Evolutionary conservation across 495 filamentous ascomycete species (phyloP).

Genomic region (Podospora pseudoanserina): DNA sequence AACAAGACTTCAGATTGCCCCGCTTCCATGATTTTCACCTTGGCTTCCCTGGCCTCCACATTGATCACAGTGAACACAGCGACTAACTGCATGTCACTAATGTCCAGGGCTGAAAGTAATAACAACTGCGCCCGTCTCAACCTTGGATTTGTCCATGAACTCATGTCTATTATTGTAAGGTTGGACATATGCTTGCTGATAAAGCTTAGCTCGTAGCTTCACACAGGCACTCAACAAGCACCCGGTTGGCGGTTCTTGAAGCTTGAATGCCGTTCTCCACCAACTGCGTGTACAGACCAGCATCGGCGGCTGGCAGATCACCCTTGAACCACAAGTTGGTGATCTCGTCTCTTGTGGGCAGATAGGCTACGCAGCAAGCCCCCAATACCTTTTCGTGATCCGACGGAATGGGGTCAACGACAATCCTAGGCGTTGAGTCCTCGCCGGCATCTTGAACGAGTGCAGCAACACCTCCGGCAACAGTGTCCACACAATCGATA

Average conservation of each 20-base stretch:
- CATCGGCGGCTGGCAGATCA: slow-evolving; percentile 39
- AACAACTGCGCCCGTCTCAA: neutral
- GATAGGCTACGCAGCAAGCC: slow-evolving; percentile 85
- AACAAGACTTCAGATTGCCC: neutral
- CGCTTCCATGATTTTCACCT: neutral
- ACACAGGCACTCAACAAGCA: slow-evolving; percentile 38
- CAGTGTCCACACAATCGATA: slow-evolving; percentile 91
- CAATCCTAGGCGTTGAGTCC: slow-evolving; percentile 46
- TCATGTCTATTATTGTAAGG: neutral
- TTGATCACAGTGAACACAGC: neutral
- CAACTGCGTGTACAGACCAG: slow-evolving; percentile 39
- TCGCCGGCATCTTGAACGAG: slow-evolving; percentile 50
- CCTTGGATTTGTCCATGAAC: neutral
- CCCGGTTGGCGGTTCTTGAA: slow-evolving; percentile 41
- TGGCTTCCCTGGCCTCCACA: neutral
- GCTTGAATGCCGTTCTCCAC: slow-evolving; percentile 44
- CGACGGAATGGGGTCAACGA: slow-evolving; percentile 79
- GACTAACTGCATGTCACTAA: neutral
- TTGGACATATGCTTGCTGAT: neutral
- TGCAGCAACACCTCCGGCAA: slow-evolving; percentile 84
- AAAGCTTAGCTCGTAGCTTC: slow-evolving; percentile 25
- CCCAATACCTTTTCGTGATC: slow-evolving; percentile 75
- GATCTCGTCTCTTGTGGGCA: slow-evolving; percentile 83
- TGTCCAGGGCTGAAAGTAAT: neutral
- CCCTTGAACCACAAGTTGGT: slow-evolving; percentile 95